A percentile compares a stretch with the other conserved stretches of the same genome.
Conservation (phyloP, 73 alveolate species). For the Breviolum minutum region DNA sequence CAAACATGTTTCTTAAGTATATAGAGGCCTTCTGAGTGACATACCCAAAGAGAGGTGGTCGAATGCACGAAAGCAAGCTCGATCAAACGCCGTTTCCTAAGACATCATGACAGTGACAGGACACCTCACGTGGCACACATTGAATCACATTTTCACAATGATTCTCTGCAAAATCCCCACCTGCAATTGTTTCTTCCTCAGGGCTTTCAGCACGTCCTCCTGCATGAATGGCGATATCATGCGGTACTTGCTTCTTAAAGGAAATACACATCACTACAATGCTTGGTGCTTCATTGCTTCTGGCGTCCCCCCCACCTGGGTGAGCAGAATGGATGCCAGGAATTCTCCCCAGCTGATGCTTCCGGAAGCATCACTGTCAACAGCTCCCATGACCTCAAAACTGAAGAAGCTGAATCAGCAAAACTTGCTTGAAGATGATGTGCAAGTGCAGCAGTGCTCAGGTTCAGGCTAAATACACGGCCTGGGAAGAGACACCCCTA, state of each 20-base stretch:
- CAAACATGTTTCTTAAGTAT: neutral
- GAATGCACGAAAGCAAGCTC: constrained; percentile 73
- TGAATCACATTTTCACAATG: neutral
- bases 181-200: constrained; percentile 34
- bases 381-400: constrained; percentile 5
- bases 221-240: neutral
- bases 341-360: constrained; percentile 32
- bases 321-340: constrained; percentile 2
- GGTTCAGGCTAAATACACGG: neutral
- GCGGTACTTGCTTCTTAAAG: neutral
- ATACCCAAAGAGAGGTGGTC: constrained; percentile 21
- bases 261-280: neutral
- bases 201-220: constrained; percentile 12
- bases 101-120: neutral
- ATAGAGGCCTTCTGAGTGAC: neutral
- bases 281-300: neutral
- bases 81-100: constrained; percentile 34
- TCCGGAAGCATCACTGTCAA: constrained; percentile 27
- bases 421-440: no score
- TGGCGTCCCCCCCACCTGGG: neutral
- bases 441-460: neutral
- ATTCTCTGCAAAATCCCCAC: neutral
- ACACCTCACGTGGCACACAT: neutral
- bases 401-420: no score
- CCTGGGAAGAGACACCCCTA: neutral